Base-by-base conservation (phyloP, 2,329 filamentous ascomycete genomes). In the Diaporthe batatas region DNA sequence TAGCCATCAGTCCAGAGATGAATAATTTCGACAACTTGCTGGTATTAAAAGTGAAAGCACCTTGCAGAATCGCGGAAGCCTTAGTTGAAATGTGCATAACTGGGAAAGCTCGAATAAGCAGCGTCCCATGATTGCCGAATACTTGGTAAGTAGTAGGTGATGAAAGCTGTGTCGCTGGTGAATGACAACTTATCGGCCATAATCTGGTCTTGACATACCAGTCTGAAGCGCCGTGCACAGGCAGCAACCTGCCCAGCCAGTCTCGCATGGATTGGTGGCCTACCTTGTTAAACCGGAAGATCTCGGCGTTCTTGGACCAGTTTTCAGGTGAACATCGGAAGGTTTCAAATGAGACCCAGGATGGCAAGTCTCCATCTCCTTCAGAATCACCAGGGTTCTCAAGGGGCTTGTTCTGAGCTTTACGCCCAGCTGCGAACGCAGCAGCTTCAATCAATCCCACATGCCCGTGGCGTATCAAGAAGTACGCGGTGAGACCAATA, bases 401-500 rank as follows among this genome's bases (percentile, higher is more conserved):
- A 11, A 6, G 3, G 6, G 1, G 12, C 21, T 8, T n/a, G 2
- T 14, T 23, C 21, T 3, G 18, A 18, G 7, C 21, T 5, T n/a
- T 21, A 42, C n/a, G 18, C 6, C 16, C 29, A 36, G 59, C 29
- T 3, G 42, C 44, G 23, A 0, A 10, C 21, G 59, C 59, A 36
- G 59, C 29, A 2, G 59, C 12, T 2, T 65, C 23, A 12, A 51
- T 29, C n/a, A 65, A 23, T 1, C 21, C 18, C n/a, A 21, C 34
- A 11, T 65, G 42, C 6, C 59, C 42, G 18, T 49, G 59, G 11
- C 18, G 59, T 49, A 49, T 34, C 3, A 64, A n/a, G 12, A 64
- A 64, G 18, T 64, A 64, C 0, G 59, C 42, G 18, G 29, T 44
- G 29, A 64, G 59, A 34, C 59, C 59, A 49, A 29, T 49, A 16